Percentiles rank a stretch among this genome's conserved stretches.
Conservation (phyloP, 345 rosid genomes). For the Diplotaxis tenuifolia region DNA sequence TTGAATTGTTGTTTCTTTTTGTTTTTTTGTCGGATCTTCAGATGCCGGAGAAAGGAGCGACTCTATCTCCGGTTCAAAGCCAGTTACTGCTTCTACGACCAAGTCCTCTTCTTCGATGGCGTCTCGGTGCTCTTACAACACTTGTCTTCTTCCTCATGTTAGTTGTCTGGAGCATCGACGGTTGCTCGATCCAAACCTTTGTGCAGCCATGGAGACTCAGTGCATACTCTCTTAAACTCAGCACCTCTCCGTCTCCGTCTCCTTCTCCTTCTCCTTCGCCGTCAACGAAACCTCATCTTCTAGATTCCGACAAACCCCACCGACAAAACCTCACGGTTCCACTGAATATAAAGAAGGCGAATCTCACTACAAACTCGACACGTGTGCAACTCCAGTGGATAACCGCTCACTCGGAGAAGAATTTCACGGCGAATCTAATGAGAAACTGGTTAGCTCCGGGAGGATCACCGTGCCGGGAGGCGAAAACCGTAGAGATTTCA, state of each 20-base stretch:
- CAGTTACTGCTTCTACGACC: conserved; percentile 42
- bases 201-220: conserved; percentile 58
- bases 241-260: conserved; percentile 16
- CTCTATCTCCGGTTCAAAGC: conserved; percentile 28
- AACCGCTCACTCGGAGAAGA: conserved; percentile 46
- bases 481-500: conserved; percentile 51
- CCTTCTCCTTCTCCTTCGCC: background rate
- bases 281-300: background rate
- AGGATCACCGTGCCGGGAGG: conserved; percentile 63
- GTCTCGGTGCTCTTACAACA: conserved; percentile 62
- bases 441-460: conserved; percentile 65
- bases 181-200: conserved; percentile 50
- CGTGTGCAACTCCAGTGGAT: conserved; percentile 44
- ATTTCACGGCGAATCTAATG: conserved; percentile 54
- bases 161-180: conserved; percentile 74
- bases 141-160: conserved; percentile 60
- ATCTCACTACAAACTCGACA: conserved; percentile 22
- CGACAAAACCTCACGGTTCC: conserved; percentile 15
- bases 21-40: conserved; percentile 21
- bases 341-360: conserved; percentile 6
- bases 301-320: conserved; percentile 2
- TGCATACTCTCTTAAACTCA: conserved; percentile 31
- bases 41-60: conserved; percentile 68
- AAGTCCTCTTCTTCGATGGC: conserved; percentile 58
- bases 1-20: background rate